These are phyloP conservation scores for Amanita muscaria DNA, from an alignment of 768 basidiomycete species.

Conservation along the genomic window DNA sequence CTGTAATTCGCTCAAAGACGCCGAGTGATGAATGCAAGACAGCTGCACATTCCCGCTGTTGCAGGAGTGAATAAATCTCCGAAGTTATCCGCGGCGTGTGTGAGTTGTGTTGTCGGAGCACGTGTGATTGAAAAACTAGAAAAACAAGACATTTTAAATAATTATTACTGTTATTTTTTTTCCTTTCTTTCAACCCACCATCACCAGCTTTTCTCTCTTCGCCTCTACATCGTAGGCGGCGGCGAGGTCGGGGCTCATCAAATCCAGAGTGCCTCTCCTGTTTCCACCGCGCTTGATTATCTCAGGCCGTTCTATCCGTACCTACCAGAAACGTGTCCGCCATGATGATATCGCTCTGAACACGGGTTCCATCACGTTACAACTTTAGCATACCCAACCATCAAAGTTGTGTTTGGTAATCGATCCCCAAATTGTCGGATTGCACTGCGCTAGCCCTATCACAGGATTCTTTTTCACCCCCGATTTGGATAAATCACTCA, in stretches of 20 bases:
- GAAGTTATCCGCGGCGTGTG: too few relatives aligned
- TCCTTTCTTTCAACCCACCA: slow-evolving; percentile 20
- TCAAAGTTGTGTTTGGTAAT: slow-evolving; percentile 7
- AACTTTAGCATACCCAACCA: slow-evolving; percentile 13
- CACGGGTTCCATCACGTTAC: slow-evolving; percentile 18
- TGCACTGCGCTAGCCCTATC: slow-evolving; percentile 2
- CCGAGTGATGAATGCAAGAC: not conserved
- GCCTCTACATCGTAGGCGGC: slow-evolving; percentile 16
- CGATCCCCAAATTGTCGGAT: slow-evolving; percentile 5
- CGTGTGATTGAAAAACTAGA: not conserved
- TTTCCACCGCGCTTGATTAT: too few relatives aligned
- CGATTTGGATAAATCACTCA: slow-evolving; percentile 6
- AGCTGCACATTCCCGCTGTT: too few relatives aligned
- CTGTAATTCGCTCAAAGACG: not conserved
- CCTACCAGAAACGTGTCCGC: slow-evolving; percentile 30
- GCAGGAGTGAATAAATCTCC: too few relatives aligned
- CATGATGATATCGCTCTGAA: slow-evolving; percentile 38
- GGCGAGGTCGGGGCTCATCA: slow-evolving; percentile 20
- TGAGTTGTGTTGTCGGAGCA: not conserved
- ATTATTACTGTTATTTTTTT: too few relatives aligned
- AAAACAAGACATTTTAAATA: too few relatives aligned
- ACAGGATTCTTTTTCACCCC: slow-evolving; percentile 5
- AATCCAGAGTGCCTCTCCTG: too few relatives aligned
- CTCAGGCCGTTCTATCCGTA: not conserved
- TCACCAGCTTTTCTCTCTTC: slow-evolving; percentile 12